A percentile compares a stretch with the other conserved stretches of the same genome.
Evolutionary conservation across 2,329 filamentous ascomycete species (phyloP).

Genomic region (Calonectria hongkongensis): DNA sequence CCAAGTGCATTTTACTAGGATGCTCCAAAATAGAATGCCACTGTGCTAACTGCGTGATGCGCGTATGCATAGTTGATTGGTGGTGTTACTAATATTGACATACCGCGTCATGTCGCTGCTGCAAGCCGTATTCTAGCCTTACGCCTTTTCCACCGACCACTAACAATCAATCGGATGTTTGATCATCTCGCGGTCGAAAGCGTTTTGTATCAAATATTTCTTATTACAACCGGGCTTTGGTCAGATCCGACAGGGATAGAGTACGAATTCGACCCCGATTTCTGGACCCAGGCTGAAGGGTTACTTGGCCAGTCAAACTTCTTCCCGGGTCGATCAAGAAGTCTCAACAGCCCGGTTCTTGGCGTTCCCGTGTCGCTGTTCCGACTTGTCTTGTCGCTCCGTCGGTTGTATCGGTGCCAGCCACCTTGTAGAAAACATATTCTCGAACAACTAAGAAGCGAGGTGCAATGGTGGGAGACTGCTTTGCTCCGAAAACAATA

Average conservation of each 20-base stretch:
- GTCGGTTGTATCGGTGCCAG: constrained; percentile 34
- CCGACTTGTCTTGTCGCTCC: constrained; percentile 39
- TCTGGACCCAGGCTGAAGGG: constrained; percentile 47
- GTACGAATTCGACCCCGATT: constrained; percentile 40
- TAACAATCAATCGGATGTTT: constrained; percentile 41
- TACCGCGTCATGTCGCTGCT: constrained; percentile 48
- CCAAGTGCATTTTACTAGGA: neutral
- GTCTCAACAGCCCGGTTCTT: constrained; percentile 49
- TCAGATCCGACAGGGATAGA: constrained; percentile 33
- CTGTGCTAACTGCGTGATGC: neutral
- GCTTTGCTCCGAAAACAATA: constrained; percentile 32
- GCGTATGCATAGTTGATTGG: constrained; percentile 42
- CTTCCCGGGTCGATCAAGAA: constrained; percentile 39
- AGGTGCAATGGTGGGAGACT: constrained; percentile 44
- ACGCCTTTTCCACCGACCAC: constrained; percentile 36
- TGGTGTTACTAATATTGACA: constrained; percentile 46
- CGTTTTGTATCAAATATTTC: constrained; percentile 51
- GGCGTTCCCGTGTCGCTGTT: constrained; percentile 49
- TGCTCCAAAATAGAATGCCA: neutral
- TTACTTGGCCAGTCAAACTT: constrained; percentile 39
- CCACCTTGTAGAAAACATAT: neutral
- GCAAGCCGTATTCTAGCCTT: constrained; percentile 47
- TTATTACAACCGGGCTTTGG: constrained; percentile 49
- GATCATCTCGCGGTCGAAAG: constrained; percentile 52
- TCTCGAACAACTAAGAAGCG: constrained; percentile 17